Evolutionary conservation across 2,329 filamentous ascomycete genomes (phyloP).

Genomic region (Botrytis cinerea): DNA sequence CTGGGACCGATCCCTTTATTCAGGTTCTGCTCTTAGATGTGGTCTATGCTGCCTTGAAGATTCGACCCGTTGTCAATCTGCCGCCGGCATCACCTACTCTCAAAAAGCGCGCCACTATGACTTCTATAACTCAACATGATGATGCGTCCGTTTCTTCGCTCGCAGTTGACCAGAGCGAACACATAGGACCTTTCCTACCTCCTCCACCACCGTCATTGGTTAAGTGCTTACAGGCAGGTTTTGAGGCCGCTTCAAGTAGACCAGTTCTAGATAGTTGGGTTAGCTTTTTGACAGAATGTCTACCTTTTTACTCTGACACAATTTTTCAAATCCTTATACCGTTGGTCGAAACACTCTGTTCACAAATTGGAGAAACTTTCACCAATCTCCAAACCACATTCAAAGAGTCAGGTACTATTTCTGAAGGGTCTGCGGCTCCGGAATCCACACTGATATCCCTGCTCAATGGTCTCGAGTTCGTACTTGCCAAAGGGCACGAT

Average conservation of each 20-base stretch:
- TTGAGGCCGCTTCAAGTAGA: constrained; percentile 72
- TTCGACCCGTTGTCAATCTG: constrained; percentile 46
- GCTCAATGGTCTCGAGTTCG: constrained; percentile 89
- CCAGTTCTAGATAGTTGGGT: constrained; percentile 90
- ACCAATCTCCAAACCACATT: constrained; percentile 68
- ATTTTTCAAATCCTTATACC: constrained; percentile 92
- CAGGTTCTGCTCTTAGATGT: constrained; percentile 79
- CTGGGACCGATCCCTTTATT: constrained; percentile 65
- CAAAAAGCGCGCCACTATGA: constrained; percentile 36
- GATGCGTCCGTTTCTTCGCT: constrained; percentile 45
- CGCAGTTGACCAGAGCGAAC: constrained; percentile 47
- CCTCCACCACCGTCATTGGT: constrained; percentile 72
- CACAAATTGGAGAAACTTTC: constrained; percentile 74
- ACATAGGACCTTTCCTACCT: constrained; percentile 43
- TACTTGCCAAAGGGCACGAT: constrained; percentile 84
- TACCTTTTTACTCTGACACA: constrained; percentile 79
- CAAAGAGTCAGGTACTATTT: constrained; percentile 43
- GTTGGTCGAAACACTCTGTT: constrained; percentile 85
- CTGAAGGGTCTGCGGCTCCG: constrained; percentile 49
- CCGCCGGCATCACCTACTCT: constrained; percentile 34
- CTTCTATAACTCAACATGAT: constrained; percentile 19
- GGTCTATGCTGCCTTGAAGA: constrained; percentile 71
- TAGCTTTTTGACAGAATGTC: constrained; percentile 75
- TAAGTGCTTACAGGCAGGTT: constrained; percentile 80
- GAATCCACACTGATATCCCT: constrained; percentile 80